Evolutionary conservation across 345 rosid genomes (phyloP).

Genomic region (Adansonia digitata): DNA sequence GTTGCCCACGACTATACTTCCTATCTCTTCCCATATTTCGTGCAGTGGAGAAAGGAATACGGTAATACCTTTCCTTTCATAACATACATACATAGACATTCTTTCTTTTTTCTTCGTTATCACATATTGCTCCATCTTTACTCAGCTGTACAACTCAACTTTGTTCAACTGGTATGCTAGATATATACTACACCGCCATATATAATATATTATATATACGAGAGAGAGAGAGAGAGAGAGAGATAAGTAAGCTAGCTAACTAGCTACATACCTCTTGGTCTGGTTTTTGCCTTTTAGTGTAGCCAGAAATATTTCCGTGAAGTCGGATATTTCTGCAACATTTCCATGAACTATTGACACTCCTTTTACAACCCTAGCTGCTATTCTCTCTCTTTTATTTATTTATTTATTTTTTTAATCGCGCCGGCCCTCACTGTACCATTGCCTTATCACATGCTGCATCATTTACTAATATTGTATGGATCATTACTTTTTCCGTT

Average conservation of each 20-base stretch:
- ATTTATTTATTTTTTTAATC: too few species aligned
- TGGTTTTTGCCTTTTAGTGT: neutral
- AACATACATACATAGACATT: neutral
- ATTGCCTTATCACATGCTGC: constrained; percentile 6
- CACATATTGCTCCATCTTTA: neutral
- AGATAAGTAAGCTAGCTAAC: too few species aligned
- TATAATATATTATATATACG: too few species aligned
- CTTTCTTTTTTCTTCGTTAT: neutral
- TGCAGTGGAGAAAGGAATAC: constrained; percentile 67
- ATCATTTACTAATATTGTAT: neutral
- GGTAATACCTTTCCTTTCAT: constrained; percentile 32
- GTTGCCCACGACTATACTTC: constrained; percentile 69
- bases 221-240: too few species aligned
- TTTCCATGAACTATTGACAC: too few species aligned
- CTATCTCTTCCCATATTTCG: constrained; percentile 68
- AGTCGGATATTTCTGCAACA: neutral
- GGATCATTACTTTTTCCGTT: neutral
- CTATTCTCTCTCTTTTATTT: neutral
- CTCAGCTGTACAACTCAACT: neutral
- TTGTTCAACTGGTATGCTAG: too few species aligned
- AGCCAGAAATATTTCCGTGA: neutral
- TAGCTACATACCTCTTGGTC: neutral
- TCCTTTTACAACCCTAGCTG: neutral
- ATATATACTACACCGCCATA: too few species aligned
- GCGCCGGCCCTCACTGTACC: neutral